Evolutionary conservation across 768 basidiomycete species (phyloP).

Genomic region (Pleurotus giganteus): DNA sequence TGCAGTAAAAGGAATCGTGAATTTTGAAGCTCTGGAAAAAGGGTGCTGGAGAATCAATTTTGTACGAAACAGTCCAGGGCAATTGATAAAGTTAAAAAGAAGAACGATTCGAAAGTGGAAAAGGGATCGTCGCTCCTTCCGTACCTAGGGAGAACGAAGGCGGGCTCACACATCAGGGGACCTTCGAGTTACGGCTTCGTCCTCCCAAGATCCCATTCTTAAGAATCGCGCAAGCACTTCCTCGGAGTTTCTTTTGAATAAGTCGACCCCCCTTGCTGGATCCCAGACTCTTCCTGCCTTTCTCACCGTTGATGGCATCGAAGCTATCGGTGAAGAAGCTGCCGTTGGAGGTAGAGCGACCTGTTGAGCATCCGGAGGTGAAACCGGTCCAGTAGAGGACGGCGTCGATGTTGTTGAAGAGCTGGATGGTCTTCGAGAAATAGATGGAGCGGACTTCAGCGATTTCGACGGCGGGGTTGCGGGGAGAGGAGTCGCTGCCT

Average conservation of each 20-base stretch:
- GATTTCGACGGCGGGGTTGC: background rate
- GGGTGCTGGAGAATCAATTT: no score
- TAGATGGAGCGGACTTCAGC: background rate
- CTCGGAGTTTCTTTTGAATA: slow-evolving; percentile 86
- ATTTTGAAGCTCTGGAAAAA: no score
- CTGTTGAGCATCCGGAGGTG: slow-evolving; percentile 43
- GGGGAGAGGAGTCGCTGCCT: background rate
- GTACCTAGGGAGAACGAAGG: background rate
- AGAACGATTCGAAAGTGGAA: no score
- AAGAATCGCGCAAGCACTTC: slow-evolving; percentile 83
- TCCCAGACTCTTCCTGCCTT: slow-evolving; percentile 77
- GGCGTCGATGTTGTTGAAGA: slow-evolving; percentile 8
- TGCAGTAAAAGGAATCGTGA: no score
- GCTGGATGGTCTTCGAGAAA: background rate
- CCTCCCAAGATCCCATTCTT: slow-evolving; percentile 73
- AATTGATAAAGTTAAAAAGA: no score
- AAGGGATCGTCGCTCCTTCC: no score
- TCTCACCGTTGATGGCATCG: slow-evolving; percentile 32
- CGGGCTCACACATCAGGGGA: background rate
- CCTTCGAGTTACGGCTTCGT: slow-evolving; percentile 28
- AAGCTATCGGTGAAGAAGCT: slow-evolving; percentile 38
- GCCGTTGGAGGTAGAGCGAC: slow-evolving; percentile 56
- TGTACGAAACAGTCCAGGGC: no score
- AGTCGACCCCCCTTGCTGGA: slow-evolving; percentile 79
- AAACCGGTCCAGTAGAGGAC: slow-evolving; percentile 39